Percentiles rank a stretch among this genome's conserved stretches.
phyloP scores from a whole-genome alignment of 352 stramenopile genomes.

The Pythium brachiatum region DNA sequence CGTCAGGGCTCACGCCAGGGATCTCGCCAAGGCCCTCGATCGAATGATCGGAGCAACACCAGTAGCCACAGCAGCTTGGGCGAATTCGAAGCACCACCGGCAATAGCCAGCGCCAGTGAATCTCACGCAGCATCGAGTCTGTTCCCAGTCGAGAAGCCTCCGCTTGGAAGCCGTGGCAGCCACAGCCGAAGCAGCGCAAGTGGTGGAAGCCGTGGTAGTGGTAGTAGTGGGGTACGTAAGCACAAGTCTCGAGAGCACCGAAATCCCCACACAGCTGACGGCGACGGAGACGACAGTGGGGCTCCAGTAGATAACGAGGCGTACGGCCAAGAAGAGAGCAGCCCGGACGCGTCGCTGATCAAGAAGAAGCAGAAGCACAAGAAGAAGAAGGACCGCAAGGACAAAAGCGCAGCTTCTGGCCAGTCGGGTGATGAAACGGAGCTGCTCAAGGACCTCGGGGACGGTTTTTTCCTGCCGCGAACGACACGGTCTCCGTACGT shows the following conservation, averaged over 20 bases:
- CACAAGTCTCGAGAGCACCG: conserved; percentile 6
- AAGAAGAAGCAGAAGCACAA: conserved; percentile 50
- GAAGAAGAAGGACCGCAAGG: conserved; percentile 57
- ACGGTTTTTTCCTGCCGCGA: conserved; percentile 20
- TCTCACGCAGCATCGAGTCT: neutral
- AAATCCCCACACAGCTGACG: neutral
- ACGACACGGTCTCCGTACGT: conserved; percentile 10
- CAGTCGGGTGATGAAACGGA: conserved; percentile 18
- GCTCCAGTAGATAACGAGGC: neutral
- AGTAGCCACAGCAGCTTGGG: conserved; percentile 34
- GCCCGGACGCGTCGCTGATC: conserved; percentile 17
- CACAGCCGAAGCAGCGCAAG: neutral
- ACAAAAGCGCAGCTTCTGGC: conserved; percentile 37
- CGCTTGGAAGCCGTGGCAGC: conserved; percentile 20
- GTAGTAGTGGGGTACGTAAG: conserved; percentile 11
- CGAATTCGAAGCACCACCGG: conserved; percentile 41
- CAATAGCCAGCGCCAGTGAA: neutral
- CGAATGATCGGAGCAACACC: conserved; percentile 24
- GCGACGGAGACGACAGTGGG: neutral
- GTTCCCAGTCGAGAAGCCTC: conserved; percentile 28
- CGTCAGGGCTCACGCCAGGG: conserved; percentile 70
- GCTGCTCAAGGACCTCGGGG: conserved; percentile 23
- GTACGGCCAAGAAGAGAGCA: conserved; percentile 10
- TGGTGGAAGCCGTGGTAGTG: conserved; percentile 2
- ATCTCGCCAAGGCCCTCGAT: conserved; percentile 51